Conservation (phyloP, 2,329 filamentous ascomycete species). For the Peltaster fructicola region DNA sequence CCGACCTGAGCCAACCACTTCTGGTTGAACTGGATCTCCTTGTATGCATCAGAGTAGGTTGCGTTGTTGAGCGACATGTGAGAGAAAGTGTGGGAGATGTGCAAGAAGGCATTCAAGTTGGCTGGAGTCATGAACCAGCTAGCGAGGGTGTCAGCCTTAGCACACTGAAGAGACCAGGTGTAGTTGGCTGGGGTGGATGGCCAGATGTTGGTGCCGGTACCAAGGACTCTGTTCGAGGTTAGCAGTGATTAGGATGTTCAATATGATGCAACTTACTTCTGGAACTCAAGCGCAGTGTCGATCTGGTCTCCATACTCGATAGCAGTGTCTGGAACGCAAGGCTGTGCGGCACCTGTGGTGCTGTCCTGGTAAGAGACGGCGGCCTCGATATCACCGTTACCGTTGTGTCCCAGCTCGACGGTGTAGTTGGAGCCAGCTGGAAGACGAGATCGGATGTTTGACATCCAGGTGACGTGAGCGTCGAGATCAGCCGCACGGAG, state of each 20-base stretch:
- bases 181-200: conserved; percentile 26
- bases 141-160: conserved; percentile 31
- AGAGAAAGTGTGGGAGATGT: conserved; percentile 46
- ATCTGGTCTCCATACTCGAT: conserved; percentile 22
- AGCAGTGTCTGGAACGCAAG: conserved; percentile 17
- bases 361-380: too few relatives aligned
- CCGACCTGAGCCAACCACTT: conserved; percentile 39
- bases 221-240: too few relatives aligned
- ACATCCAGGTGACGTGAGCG: conserved; percentile 28
- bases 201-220: conserved; percentile 22
- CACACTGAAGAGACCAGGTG: conserved; percentile 33
- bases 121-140: conserved; percentile 34
- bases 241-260: too few relatives aligned
- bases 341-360: conserved; percentile 10
- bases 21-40: conserved; percentile 43
- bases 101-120: conserved; percentile 37
- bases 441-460: conserved; percentile 28
- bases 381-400: conserved; percentile 37
- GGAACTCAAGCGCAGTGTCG: conserved; percentile 28
- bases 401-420: conserved; percentile 38
- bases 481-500: conserved; percentile 30
- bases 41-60: conserved; percentile 37
- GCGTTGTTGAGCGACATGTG: conserved; percentile 42
- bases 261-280: conserved; percentile 27
- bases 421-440: conserved; percentile 35